Evolutionary conservation across 2,329 filamentous ascomycete genomes (phyloP).

Genomic region (Fusarium chuoi): DNA sequence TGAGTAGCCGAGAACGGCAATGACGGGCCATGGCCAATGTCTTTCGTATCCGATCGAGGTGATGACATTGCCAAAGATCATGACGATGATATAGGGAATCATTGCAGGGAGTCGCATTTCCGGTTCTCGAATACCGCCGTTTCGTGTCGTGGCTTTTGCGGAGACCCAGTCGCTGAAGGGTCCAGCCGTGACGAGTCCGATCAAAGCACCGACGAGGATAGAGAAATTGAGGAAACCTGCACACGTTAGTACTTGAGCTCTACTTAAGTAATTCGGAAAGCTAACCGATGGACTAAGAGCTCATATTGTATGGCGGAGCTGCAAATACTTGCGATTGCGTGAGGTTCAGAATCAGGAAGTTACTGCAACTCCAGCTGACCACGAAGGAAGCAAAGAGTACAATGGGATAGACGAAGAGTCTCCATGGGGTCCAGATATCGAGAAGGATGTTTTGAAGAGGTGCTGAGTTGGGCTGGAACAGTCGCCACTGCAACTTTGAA

Average conservation of each 20-base stretch:
- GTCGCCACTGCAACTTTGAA: not conserved
- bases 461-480: not conserved
- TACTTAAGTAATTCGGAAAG: accelerated
- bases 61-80: not conserved
- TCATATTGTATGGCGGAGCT: constrained; percentile 3
- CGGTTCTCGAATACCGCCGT: not conserved
- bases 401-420: not conserved
- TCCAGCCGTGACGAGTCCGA: not conserved
- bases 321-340: constrained; percentile 5
- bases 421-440: constrained; percentile 2
- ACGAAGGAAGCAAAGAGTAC: constrained; percentile 3
- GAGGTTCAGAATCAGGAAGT: constrained; percentile 8
- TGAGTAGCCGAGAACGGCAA: not conserved
- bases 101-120: constrained; percentile 6
- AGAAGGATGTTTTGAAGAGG: not conserved
- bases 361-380: constrained; percentile 15
- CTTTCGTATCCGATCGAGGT: not conserved
- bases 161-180: constrained; percentile 10
- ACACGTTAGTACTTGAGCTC: not conserved
- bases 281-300: not conserved
- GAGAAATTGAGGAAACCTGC: constrained; percentile 1
- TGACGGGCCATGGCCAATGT: constrained; percentile 1
- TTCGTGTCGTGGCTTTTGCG: not conserved
- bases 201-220: not conserved
- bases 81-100: not conserved